Evolutionary conservation across 768 basidiomycete species (phyloP).

Genomic region (Lactarius indigo): DNA sequence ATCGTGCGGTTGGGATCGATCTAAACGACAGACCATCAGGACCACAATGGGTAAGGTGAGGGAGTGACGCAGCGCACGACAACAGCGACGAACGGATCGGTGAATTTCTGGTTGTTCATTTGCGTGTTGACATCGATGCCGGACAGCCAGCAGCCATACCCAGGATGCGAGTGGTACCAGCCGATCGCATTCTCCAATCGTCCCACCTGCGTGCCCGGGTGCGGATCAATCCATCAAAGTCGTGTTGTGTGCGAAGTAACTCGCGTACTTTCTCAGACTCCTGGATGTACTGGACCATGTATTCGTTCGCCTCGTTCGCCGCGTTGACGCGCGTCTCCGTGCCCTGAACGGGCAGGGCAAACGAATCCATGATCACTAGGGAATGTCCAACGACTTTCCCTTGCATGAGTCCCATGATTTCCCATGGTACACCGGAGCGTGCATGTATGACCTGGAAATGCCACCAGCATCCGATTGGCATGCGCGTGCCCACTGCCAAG

Average conservation of each 20-base stretch:
- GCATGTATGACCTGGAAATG: constrained; percentile 89
- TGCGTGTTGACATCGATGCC: constrained; percentile 99
- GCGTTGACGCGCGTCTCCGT: constrained; percentile 99
- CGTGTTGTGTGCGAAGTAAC: not conserved
- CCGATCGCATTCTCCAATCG: constrained; percentile 85
- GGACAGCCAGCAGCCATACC: constrained; percentile 98
- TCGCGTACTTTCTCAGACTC: constrained; percentile 69
- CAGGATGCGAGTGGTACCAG: constrained; percentile 99
- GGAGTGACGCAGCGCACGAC: constrained; percentile 55
- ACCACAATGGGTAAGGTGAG: not conserved
- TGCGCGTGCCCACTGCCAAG: not conserved
- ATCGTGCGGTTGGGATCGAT: constrained; percentile 98
- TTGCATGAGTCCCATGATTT: constrained; percentile 99
- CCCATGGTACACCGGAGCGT: constrained; percentile 93
- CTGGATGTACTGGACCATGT: constrained; percentile 93
- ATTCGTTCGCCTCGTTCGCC: constrained; percentile 92
- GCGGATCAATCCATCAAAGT: not conserved
- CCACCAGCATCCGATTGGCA: constrained; percentile 13
- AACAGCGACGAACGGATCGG: constrained; percentile 96
- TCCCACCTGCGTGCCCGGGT: constrained; percentile 53
- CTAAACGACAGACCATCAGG: constrained; percentile 37
- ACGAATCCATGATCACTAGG: constrained; percentile 90
- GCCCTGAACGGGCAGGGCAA: constrained; percentile 94
- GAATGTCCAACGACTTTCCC: constrained; percentile 83
- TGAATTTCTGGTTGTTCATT: constrained; percentile 89